These are phyloP conservation scores for Polychytrium aggregatum DNA, from an alignment of 192 early-diverging fungal species.

Conservation along the genomic window DNA sequence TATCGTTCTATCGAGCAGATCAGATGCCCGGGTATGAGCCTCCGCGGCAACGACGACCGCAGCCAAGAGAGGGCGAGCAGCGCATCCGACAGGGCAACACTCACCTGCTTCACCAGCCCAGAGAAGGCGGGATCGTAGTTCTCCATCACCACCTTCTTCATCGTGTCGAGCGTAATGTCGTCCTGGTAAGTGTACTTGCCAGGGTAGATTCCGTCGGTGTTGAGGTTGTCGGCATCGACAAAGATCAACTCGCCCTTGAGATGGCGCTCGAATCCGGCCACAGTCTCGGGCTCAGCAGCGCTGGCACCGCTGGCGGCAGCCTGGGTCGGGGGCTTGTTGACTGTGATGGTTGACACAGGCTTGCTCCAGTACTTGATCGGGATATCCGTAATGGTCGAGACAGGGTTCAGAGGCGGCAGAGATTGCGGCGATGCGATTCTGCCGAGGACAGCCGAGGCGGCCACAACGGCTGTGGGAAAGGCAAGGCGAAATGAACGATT, in stretches of 20 bases:
- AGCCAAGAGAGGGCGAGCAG: background rate
- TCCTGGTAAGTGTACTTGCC: conserved; percentile 98
- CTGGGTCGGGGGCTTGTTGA: background rate
- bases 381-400: too few relatives aligned
- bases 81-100: background rate
- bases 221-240: conserved; percentile 87
- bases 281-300: conserved; percentile 6
- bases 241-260: conserved; percentile 81
- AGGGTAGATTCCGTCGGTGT: conserved; percentile 98
- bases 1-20: conserved; percentile 51
- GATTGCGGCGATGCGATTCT: conserved; percentile 5
- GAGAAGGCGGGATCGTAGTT: conserved; percentile 93
- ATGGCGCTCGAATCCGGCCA: conserved; percentile 63
- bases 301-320: background rate
- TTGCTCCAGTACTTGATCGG: too few relatives aligned
- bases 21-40: too few relatives aligned
- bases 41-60: too few relatives aligned
- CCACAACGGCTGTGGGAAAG: conserved; percentile 63
- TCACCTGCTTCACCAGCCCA: conserved; percentile 43
- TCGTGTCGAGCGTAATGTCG: conserved; percentile 76
- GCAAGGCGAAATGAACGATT: too few relatives aligned
- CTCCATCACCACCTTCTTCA: conserved; percentile 95
- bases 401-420: too few relatives aligned
- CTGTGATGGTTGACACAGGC: too few relatives aligned
- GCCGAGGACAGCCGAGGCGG: conserved; percentile 78